These are phyloP conservation scores for Collybia nuda DNA, from an alignment of 768 basidiomycete genomes.

Conservation along the genomic window DNA sequence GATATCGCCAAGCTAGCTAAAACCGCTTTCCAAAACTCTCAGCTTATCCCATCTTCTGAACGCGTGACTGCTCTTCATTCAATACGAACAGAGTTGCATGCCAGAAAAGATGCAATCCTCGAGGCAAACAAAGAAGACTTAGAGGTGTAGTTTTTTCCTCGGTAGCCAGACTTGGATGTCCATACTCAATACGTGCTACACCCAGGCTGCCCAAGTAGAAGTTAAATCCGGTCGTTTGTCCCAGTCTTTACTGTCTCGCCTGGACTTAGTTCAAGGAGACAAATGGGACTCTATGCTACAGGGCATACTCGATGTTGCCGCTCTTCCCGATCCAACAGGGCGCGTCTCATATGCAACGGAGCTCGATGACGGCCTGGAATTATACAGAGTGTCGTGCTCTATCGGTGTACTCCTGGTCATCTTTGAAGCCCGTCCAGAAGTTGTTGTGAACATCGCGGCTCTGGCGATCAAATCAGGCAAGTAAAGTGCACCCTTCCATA, in stretches of 20 bases:
- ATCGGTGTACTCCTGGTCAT: conserved; percentile 96
- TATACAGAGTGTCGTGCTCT: conserved; percentile 93
- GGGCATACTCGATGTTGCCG: conserved; percentile 85
- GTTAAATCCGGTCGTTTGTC: conserved; percentile 87
- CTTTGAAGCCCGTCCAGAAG: conserved; percentile 96
- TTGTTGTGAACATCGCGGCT: conserved; percentile 95
- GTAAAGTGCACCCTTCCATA: conserved; percentile 14
- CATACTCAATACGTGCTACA: conserved; percentile 1
- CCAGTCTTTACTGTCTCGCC: conserved; percentile 75
- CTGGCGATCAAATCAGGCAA: conserved; percentile 95
- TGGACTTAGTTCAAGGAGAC: conserved; percentile 75
- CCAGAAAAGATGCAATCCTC: conserved; percentile 67
- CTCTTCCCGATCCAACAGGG: conserved; percentile 85
- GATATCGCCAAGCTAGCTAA: conserved; percentile 80
- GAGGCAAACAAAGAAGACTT: conserved; percentile 82
- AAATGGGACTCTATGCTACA: conserved; percentile 96
- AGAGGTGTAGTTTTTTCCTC: conserved; percentile 43
- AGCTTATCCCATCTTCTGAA: conserved; percentile 68
- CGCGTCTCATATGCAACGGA: conserved; percentile 86
- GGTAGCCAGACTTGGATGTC: background rate
- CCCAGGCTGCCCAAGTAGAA: conserved; percentile 71
- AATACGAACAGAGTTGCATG: conserved; percentile 67
- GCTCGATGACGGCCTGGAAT: conserved; percentile 82
- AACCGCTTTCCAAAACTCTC: conserved; percentile 82
- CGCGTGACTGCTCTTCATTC: conserved; percentile 70